Base-by-base conservation (phyloP, 495 filamentous ascomycete genomes). In the Collariella sp. region DNA sequence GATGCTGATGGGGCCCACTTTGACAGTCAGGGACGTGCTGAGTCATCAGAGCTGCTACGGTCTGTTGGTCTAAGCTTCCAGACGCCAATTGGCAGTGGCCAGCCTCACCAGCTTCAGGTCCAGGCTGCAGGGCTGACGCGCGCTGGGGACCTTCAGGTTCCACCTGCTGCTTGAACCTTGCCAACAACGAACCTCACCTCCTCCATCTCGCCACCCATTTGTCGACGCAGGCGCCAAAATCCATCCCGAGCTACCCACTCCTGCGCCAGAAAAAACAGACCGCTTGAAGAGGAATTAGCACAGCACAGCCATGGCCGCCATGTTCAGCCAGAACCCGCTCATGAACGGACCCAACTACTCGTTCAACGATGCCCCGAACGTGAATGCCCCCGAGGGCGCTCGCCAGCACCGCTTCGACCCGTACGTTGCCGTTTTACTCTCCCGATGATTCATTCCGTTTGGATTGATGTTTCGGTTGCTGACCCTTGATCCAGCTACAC, bases 371-470 rank as follows among this genome's bases (percentile, higher is more conserved):
- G 65, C 72, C 24, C 76, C 77, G 43, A 71, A 66, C 59, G 55
- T 51, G 35, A 61, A 67, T 29, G 67, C 70, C 6, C 63, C 72
- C 35, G 75, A 77, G 54, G 72, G 73, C 45, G 63, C 76, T 24
- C 73, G 76, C 49, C 65, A 96, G 70, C 91, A 96, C 72, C 79
- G 83, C 60, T 97, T 97, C 74, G 90, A 96, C 70, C 93, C 93
- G 93, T 96, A 81, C 67, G 80, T 50, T 16, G 19, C 31, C 26
- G 5, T 12, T 5, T 42, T 18, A 36, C 1, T 19, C 24, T 38
- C 16, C n/a, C 38, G 2, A 12, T 24, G 7, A 23, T 16, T 12
- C 38, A 5, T 16, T 22, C 18, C 13, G 12, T 19, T 1, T 5
- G 9, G 26, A 7, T 39, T 20, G 15, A 6, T 6, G 45, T 18